Percentiles rank a stretch among this genome's conserved stretches.
Evolutionary conservation across 257 asterid species (phyloP).

Genomic region (Solanum neorickii): DNA sequence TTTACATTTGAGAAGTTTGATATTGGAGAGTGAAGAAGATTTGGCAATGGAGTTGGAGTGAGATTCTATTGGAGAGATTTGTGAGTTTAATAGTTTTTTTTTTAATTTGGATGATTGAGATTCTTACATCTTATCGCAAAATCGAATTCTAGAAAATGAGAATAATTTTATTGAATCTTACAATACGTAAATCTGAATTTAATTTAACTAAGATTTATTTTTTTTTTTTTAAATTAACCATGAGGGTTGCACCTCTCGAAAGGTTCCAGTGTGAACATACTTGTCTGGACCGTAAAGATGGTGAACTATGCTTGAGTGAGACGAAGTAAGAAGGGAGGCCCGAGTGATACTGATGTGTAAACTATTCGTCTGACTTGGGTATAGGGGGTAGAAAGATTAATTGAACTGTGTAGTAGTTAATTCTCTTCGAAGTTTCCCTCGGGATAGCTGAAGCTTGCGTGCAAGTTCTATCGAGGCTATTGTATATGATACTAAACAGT

Average conservation of each 20-base stretch:
- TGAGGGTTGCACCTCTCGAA: background rate
- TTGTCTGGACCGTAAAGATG: background rate
- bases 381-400: background rate
- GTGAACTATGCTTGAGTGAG: conserved; percentile 16
- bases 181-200: background rate
- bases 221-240: too few relatives aligned
- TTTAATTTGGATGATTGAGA: background rate
- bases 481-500: background rate
- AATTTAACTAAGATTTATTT: too few relatives aligned
- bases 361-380: background rate
- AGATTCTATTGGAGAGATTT: background rate
- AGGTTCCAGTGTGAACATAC: background rate
- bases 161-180: background rate
- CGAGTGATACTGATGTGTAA: conserved; percentile 43
- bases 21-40: background rate
- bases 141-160: background rate
- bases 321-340: conserved; percentile 52
- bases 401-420: too few relatives aligned
- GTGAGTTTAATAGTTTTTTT: background rate
- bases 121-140: rapidly evolving
- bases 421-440: background rate
- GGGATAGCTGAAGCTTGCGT: background rate
- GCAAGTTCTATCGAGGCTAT: background rate
- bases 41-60: background rate
- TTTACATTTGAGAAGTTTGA: background rate